Base-by-base conservation (phyloP, 257 asterid species). In the Jacaranda mimosifolia region DNA sequence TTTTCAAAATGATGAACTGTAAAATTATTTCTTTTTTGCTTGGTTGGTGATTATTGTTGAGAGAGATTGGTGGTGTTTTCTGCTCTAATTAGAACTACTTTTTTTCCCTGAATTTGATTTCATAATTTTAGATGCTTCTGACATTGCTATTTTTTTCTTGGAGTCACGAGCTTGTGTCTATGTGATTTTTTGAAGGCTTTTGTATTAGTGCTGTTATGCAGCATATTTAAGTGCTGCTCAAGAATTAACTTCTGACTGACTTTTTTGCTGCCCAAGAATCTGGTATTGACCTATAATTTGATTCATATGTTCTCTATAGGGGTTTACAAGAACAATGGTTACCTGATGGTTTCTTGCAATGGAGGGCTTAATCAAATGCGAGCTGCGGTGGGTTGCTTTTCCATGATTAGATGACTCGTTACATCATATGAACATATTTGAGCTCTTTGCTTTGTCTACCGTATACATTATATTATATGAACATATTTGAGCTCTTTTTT, bases 331-430 rank as follows among this genome's bases (percentile, higher is more conserved):
- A 95, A 93, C 91, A 95, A 93, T 36, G 99, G 99, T 49, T 95
- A 95, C 84, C 82, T 95, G 85, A 91, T 93, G 98, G 97, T 93
- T 82, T 95, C 99, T 0, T 95, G 98, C 84, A 95, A 95, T 45
- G 99, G 99, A 75, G 99, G 99, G 77, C 97, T 95, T 72, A 95
- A 95, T 83, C 99, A 95, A 83, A 95, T 95, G 99, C 86, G 99
- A 58, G 91, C 98, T 42, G 99, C 99, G 87, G 99, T 95, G 66
- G 73, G 96, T 68, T 78, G 38, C 73, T 77, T 38, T 67, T 39
- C 56, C 52, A 49, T 52, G 63, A 73, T 60, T 58, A 15, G 58
- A 38, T 52, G 58, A 21, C 60, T 42, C 52, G 18, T 78, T 65
- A 17, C 52, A 38, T 26, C 51, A 15, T 43, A 42, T 5, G 10